Percentiles rank a stretch among this genome's conserved stretches.
phyloP scores from a whole-genome alignment of 2,329 filamentous ascomycete genomes.

The Aspergillus eucalypticola region DNA sequence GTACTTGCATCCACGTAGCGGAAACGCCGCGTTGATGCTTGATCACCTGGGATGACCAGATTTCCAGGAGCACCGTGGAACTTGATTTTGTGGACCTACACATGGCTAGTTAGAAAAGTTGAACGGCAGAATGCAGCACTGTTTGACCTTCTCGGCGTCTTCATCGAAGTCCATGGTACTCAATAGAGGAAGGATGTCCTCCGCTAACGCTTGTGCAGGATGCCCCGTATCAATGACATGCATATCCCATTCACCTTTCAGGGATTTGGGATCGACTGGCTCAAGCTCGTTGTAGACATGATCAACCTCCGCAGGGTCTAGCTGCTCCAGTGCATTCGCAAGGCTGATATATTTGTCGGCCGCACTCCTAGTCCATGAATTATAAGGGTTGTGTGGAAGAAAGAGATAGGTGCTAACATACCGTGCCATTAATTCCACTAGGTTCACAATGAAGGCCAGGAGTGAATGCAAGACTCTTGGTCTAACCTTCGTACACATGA shows the following conservation, averaged over 20 bases:
- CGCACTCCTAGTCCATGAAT: neutral
- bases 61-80: neutral
- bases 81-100: neutral
- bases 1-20: neutral
- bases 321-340: neutral
- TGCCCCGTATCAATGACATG: neutral
- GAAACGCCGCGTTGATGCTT: neutral
- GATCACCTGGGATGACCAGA: neutral
- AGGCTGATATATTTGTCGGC: neutral
- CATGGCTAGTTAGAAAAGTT: neutral
- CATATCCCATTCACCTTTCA: constrained; percentile 1
- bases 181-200: neutral
- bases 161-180: neutral
- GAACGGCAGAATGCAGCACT: no score
- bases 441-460: no score
- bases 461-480: no score
- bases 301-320: neutral
- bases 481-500: no score
- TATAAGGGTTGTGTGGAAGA: neutral
- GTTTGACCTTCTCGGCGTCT: neutral
- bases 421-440: neutral
- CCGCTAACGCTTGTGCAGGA: constrained; percentile 1
- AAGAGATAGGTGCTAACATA: neutral
- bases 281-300: neutral
- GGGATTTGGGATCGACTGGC: neutral